Base-by-base conservation (phyloP, 2,329 filamentous ascomycete species). In the Metarhizium robertsii region DNA sequence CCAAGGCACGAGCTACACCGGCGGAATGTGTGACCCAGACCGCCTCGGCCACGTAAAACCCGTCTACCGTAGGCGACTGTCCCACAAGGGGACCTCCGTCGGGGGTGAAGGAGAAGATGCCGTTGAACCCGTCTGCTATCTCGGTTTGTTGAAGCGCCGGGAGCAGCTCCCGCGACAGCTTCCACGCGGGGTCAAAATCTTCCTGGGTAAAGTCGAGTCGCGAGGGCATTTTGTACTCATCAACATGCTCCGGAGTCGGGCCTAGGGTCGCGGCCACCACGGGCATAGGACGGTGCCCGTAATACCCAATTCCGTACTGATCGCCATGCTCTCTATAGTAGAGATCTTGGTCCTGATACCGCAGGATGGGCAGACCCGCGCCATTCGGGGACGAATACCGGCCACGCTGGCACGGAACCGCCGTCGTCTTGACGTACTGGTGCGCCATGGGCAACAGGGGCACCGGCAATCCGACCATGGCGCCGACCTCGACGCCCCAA, bases 1-100 rank as follows among this genome's bases (percentile, higher is more conserved):
- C 83, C 1, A 86, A 64, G 0, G 83, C 81, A 30, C 80, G 76
- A 8, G 83, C 83, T 2, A 85, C 78, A 29, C 83, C 83, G 0
- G 81, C 81, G 0, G 82, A 85, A 59, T 86, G 83, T 18, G 83
- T 86, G 1, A 85, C 83, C 83, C 83, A 86, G 0, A 86, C 81
- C 5, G 83, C 83, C 61, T 86, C 83, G 0, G 83, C 83, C 1
- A 86, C 80, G 60, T 75, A 85, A 67, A 86, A 85, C 13, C 80
- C 80, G 49, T 84, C 79, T 0, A 86, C 66, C 14, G 74, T 75
- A 6, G 83, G 81, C 0, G 80, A 73, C 61, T 79, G 75, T 2
- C 83, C 83, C 2, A 86, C 71, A 0, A 86, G 71, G 0, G 83
- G 79, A 0, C 80, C 81, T 1, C 83, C 82, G 53, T 86, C 83